Conservation (phyloP, 1,284 basidiomycete species). For the Athelia sp. region DNA sequence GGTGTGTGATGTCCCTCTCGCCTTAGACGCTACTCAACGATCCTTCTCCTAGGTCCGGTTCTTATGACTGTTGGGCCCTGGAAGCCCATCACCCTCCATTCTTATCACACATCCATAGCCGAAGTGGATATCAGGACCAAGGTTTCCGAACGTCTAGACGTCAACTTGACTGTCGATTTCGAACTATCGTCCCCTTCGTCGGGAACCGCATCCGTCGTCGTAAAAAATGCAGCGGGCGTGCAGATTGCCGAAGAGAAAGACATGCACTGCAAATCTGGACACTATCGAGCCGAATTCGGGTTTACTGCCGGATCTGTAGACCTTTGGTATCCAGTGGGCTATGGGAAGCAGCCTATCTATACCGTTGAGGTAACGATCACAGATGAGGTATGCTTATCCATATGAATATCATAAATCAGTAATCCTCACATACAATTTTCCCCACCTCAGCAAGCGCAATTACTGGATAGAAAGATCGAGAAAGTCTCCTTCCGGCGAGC, state of each 20-base stretch:
- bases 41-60: slow-evolving; percentile 47
- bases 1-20: slow-evolving; percentile 35
- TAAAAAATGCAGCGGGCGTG: slow-evolving; percentile 45
- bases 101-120: slow-evolving; percentile 57
- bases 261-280: slow-evolving; percentile 32
- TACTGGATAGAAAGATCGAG: slow-evolving; percentile 47
- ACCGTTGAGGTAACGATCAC: slow-evolving; percentile 47
- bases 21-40: slow-evolving; percentile 2
- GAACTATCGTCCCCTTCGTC: slow-evolving; percentile 33
- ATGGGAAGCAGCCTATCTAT: slow-evolving; percentile 79
- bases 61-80: slow-evolving; percentile 78
- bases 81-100: slow-evolving; percentile 70
- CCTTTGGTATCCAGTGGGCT: slow-evolving; percentile 83
- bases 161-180: slow-evolving; percentile 42
- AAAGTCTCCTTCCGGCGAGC: slow-evolving; percentile 76
- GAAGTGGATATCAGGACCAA: slow-evolving; percentile 57
- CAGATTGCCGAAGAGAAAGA: slow-evolving; percentile 31
- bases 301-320: slow-evolving; percentile 53
- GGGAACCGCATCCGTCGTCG: slow-evolving; percentile 36
- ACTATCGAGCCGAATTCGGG: slow-evolving; percentile 40
- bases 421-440: too few species aligned
- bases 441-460: slow-evolving; percentile 30
- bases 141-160: slow-evolving; percentile 49
- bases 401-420: too few species aligned
- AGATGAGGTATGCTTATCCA: slow-evolving; percentile 42